phyloP scores from a whole-genome alignment of 2,329 filamentous ascomycete species.

The Aspergillus ruber region DNA sequence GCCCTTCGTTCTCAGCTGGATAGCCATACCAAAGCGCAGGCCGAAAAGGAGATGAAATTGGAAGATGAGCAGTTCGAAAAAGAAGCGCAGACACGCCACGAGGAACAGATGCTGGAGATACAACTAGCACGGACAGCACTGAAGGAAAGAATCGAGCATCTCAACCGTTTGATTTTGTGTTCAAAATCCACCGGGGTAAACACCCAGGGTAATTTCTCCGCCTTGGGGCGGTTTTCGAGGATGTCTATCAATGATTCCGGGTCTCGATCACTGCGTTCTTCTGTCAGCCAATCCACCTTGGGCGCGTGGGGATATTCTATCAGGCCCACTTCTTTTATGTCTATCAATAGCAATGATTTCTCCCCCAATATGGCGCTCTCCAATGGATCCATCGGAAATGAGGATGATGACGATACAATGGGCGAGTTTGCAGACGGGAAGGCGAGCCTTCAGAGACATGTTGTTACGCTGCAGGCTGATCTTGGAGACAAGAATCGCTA shows the following conservation, averaged over 20 bases:
- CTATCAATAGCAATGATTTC: constrained; percentile 43
- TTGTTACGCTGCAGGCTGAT: constrained; percentile 88
- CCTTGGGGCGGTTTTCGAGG: constrained; percentile 58
- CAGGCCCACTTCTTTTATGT: constrained; percentile 62
- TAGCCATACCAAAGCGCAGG: constrained; percentile 63
- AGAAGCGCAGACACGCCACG: constrained; percentile 78
- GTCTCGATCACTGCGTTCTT: constrained; percentile 59
- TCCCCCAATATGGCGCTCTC: constrained; percentile 23
- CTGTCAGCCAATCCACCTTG: constrained; percentile 58
- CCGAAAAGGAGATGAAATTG: constrained; percentile 56
- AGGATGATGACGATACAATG: constrained; percentile 60
- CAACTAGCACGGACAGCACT: constrained; percentile 90
- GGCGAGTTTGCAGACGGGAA: constrained; percentile 83
- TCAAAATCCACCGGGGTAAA: constrained; percentile 96
- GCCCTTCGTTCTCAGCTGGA: constrained; percentile 77
- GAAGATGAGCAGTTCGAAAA: constrained; percentile 70
- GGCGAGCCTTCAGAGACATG: constrained; percentile 76
- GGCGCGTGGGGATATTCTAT: constrained; percentile 46
- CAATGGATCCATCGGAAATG: constrained; percentile 29
- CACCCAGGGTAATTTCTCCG: constrained; percentile 62
- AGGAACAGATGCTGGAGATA: constrained; percentile 98
- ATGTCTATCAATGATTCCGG: constrained; percentile 46
- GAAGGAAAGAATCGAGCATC: constrained; percentile 94
- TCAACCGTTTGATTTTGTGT: constrained; percentile 89
- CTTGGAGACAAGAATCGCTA: constrained; percentile 95